phyloP scores from a whole-genome alignment of 176 grass and related monocot genomes.

The Puccinellia tenuiflora region DNA sequence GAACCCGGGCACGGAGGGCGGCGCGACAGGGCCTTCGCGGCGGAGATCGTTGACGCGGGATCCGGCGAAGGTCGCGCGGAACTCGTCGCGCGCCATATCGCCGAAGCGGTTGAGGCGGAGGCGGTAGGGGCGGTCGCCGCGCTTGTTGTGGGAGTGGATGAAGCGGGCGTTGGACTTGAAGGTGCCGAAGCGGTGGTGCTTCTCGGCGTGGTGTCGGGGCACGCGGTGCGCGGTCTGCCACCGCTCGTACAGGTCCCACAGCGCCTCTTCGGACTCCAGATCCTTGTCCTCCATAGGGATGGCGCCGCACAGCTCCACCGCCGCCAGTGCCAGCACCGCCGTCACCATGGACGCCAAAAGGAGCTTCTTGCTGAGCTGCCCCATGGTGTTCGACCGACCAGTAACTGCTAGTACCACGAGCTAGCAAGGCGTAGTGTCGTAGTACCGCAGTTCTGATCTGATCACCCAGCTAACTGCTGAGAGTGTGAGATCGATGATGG shows the following conservation, averaged over 20 bases:
- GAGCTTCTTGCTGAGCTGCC: neutral
- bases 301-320: conserved; percentile 28
- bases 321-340: neutral
- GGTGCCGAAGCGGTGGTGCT: conserved; percentile 48
- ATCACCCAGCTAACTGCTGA: neutral
- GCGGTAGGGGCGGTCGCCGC: conserved; percentile 43
- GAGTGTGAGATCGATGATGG: conserved; percentile 26
- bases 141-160: conserved; percentile 76
- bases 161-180: conserved; percentile 72
- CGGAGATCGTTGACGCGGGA: conserved; percentile 36
- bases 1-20: conserved; percentile 37
- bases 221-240: conserved; percentile 59
- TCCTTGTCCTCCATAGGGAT: conserved; percentile 56
- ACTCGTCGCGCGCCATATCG: conserved; percentile 58
- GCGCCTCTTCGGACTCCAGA: conserved; percentile 51
- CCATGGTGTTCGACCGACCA: conserved; percentile 19
- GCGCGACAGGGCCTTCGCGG: neutral
- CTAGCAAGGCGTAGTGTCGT: neutral
- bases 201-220: conserved; percentile 49
- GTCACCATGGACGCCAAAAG: conserved; percentile 1
- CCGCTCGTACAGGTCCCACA: conserved; percentile 71
- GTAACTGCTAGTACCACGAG: neutral
- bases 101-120: conserved; percentile 80
- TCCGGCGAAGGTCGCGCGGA: conserved; percentile 43
- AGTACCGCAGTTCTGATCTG: neutral